Percentiles rank a stretch among this genome's conserved stretches.
Evolutionary conservation across 2,329 filamentous ascomycete genomes (phyloP).

Genomic region (Fusarium haematococcum): DNA sequence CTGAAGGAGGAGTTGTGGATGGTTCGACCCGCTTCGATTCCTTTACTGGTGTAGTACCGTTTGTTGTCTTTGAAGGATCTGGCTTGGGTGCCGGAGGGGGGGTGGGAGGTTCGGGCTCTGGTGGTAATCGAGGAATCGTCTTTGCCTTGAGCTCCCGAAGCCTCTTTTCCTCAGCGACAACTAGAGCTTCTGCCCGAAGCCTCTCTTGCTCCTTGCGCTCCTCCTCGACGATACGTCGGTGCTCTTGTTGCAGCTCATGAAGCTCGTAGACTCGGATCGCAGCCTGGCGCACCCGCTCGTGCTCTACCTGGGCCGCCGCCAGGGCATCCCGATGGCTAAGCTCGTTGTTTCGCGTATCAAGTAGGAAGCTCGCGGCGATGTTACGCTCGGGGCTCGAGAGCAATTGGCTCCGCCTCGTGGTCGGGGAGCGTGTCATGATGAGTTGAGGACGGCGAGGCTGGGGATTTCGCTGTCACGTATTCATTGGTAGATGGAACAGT

Average conservation of each 20-base stretch:
- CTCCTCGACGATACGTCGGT: slow-evolving; percentile 56
- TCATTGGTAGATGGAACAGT: slow-evolving; percentile 30
- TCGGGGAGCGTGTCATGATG: slow-evolving; percentile 59
- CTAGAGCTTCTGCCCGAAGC: slow-evolving; percentile 56
- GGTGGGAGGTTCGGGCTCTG: slow-evolving; percentile 47
- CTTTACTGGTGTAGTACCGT: slow-evolving; percentile 38
- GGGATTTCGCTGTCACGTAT: slow-evolving; percentile 32
- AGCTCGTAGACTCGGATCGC: slow-evolving; percentile 62
- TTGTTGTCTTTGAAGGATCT: slow-evolving; percentile 25
- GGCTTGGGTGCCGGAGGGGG: slow-evolving; percentile 39
- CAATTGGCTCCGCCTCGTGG: slow-evolving; percentile 53
- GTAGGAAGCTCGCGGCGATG: slow-evolving; percentile 71
- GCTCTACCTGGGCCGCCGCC: slow-evolving; percentile 72
- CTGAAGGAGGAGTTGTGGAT: slow-evolving; percentile 34
- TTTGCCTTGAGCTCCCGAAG: slow-evolving; percentile 61
- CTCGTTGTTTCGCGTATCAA: slow-evolving; percentile 71
- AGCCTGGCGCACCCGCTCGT: slow-evolving; percentile 70
- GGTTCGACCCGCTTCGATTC: slow-evolving; percentile 35
- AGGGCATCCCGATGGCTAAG: slow-evolving; percentile 74
- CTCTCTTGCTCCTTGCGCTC: slow-evolving; percentile 61
- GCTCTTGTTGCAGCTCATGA: slow-evolving; percentile 60
- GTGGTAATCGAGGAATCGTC: slow-evolving; percentile 58
- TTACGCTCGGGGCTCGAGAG: slow-evolving; percentile 57
- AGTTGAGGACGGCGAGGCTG: slow-evolving; percentile 8
- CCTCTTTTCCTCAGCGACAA: slow-evolving; percentile 61